Conservation (phyloP, 306 rosid species). For the Cicer pinnatifidum region DNA sequence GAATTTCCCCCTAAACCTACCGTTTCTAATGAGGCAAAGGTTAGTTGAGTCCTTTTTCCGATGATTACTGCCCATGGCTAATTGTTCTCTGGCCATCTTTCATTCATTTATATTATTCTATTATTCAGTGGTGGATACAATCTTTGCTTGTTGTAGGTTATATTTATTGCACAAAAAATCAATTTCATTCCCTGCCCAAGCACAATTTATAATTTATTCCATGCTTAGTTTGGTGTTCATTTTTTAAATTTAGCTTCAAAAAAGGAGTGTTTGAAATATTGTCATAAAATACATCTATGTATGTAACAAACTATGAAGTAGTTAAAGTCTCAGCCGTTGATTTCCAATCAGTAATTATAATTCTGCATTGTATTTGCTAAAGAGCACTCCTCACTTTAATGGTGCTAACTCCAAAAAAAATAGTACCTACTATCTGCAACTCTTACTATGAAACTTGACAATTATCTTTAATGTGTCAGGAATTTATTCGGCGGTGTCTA, state of each 20-base stretch:
- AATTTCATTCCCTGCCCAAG: background rate
- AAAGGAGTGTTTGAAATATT: background rate
- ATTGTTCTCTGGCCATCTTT: background rate
- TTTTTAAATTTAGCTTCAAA: too few relatives aligned
- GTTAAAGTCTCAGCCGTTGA: constrained; percentile 1
- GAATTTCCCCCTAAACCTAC: constrained; percentile 92
- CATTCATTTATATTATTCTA: constrained; percentile 29
- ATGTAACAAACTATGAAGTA: constrained; percentile 6
- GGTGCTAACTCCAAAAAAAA: background rate
- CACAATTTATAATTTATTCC: background rate
- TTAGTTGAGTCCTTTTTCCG: constrained; percentile 49
- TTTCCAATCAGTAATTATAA: background rate
- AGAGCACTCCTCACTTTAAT: background rate
- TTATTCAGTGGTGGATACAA: constrained; percentile 5
- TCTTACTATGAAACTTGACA: constrained; percentile 32
- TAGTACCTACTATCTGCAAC: background rate
- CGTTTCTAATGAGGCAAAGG: constrained; percentile 95
- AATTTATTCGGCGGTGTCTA: constrained; percentile 83
- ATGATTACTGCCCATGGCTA: constrained; percentile 18
- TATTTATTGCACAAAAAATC: background rate
- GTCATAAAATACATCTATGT: background rate
- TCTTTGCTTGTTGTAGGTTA: constrained; percentile 18
- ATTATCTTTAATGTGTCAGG: constrained; percentile 53
- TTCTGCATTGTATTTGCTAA: background rate
- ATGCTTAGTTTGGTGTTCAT: too few relatives aligned